These are phyloP conservation scores for Aspergillus persii DNA, from an alignment of 2,329 filamentous ascomycete species.

Conservation along the genomic window DNA sequence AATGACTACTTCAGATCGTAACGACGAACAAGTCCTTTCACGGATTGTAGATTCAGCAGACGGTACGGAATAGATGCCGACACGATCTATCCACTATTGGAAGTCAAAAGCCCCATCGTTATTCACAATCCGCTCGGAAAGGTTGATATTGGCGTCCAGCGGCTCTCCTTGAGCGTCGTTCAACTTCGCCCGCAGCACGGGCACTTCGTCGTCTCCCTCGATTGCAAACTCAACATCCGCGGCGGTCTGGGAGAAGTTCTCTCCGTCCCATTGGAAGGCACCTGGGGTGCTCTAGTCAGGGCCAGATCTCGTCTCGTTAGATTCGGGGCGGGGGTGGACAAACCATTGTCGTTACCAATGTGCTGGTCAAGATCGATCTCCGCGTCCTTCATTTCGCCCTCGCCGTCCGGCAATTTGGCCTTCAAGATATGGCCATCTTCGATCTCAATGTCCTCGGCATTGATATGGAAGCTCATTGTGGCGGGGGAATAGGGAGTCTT, in stretches of 20 bases:
- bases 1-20: background rate
- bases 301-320: too few relatives aligned
- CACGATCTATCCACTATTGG: background rate
- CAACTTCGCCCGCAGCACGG: conserved; percentile 18
- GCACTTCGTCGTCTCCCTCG: conserved; percentile 16
- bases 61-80: background rate
- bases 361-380: conserved; percentile 14
- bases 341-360: conserved; percentile 21
- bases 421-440: conserved; percentile 11
- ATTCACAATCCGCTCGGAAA: conserved; percentile 17
- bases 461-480: conserved; percentile 22
- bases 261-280: conserved; percentile 16
- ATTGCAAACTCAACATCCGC: conserved; percentile 10
- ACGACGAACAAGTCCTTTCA: background rate
- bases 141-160: conserved; percentile 13
- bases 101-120: conserved; percentile 10
- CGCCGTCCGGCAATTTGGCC: conserved; percentile 8
- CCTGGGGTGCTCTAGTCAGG: conserved; percentile 6
- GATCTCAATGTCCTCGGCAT: conserved; percentile 15
- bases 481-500: background rate
- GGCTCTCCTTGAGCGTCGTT: background rate
- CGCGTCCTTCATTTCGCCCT: conserved; percentile 7
- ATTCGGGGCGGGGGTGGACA: background rate
- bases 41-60: background rate
- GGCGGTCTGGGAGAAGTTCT: conserved; percentile 13